Evolutionary conservation across 2,329 filamentous ascomycete species (phyloP), one percentile per base, ranked within the genome.

Genomic region (Cladophialophora carrionii): DNA sequence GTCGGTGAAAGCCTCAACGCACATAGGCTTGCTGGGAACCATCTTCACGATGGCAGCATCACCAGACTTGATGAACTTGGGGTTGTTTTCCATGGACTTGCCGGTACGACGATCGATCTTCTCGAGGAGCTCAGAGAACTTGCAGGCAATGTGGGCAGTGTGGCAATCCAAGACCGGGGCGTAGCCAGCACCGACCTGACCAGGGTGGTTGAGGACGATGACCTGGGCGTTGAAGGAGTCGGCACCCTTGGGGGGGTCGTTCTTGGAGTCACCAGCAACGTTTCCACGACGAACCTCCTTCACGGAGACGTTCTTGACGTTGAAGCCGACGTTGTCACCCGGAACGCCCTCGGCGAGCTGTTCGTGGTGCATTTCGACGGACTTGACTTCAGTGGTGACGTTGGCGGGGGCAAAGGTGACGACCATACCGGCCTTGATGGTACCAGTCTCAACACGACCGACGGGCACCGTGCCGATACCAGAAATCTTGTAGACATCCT

Each of bases 301-400:
- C 86, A 99, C 95, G 83, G 95, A 98, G 79, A 99, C 95, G 95
- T 99, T 99, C 93, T 99, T 99, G 86, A 99, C 94, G 91, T 99
- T 99, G 93, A 99, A 99, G 78, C 95, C 95, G 82, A 99, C 95
- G 88, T 99, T 99, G 91, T 99, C 95, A 89, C 95, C 95, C 79
- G 95, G 95, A 74, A 91, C 79, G 91, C 95, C 95, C 88, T 96
- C 90, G 73, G 81, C 70, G 76, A 99, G 93, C 90, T 97, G 93
- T 88, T 97, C 92, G 92, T 98, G 94, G 89, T 97, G 94, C 95
- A 99, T 99, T 88, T 99, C 95, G 78, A 99, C 95, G 83, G 94
- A 98, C 92, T 99, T 99, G 89, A 98, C 95, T 91, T 99, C 95
- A 88, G 95, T 98, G 89, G 95, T 98, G 82, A 99, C 93, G 89